These are phyloP conservation scores for Botrytis paeoniae DNA, from an alignment of 2,329 filamentous ascomycete genomes.

Conservation along the genomic window DNA sequence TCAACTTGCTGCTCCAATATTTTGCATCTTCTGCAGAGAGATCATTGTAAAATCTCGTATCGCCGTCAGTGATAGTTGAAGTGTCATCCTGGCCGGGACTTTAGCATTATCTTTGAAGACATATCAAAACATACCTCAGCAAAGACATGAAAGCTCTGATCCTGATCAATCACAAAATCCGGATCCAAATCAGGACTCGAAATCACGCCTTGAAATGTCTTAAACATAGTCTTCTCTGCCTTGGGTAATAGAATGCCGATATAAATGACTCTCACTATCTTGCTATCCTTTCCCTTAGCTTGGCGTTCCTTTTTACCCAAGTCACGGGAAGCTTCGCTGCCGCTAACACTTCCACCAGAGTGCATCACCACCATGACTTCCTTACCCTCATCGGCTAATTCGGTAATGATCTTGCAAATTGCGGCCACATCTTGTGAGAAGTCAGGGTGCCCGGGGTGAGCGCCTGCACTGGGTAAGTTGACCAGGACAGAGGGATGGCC, in stretches of 20 bases:
- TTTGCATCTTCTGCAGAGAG: background rate
- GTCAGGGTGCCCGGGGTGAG: background rate
- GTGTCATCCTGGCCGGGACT: background rate
- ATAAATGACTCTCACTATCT: background rate
- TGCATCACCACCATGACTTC: background rate
- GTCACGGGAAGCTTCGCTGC: background rate
- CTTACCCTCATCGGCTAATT: background rate
- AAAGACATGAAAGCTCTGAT: background rate
- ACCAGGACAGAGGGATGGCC: background rate
- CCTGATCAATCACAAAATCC: background rate
- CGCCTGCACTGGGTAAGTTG: background rate
- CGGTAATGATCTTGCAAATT: background rate
- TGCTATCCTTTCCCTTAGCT: background rate
- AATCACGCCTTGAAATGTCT: background rate
- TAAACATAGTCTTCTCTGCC: background rate
- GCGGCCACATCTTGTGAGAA: background rate
- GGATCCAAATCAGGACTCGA: background rate
- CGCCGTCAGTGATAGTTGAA: background rate
- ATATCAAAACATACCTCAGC: background rate
- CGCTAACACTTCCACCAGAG: background rate
- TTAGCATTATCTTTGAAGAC: background rate
- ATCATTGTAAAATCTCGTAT: background rate
- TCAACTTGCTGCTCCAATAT: background rate
- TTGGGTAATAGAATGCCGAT: background rate
- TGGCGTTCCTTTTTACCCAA: background rate